These are phyloP conservation scores for Sphaerulina vaccinii DNA, from an alignment of 2,329 filamentous ascomycete genomes.

Conservation along the genomic window DNA sequence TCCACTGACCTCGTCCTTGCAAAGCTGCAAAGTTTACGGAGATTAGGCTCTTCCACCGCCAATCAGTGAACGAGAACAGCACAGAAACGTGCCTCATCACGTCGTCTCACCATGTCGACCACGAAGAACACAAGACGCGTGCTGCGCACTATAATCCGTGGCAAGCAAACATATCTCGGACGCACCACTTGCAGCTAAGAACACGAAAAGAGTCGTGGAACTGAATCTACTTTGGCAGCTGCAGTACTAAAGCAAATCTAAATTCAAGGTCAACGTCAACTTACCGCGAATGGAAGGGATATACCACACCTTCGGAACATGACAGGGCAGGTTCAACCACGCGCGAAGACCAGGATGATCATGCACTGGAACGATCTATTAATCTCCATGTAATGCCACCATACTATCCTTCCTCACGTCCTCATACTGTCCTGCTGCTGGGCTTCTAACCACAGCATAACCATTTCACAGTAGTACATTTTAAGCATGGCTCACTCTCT, in stretches of 20 bases:
- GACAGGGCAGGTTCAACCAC: conserved; percentile 2
- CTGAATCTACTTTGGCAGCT: background rate
- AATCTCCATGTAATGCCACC: background rate
- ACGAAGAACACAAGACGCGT: background rate
- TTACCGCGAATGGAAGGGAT: conserved; percentile 2
- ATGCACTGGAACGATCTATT: background rate
- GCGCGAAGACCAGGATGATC: conserved; percentile 6
- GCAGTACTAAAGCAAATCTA: background rate
- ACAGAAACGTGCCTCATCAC: no score
- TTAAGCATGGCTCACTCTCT: conserved; percentile 9
- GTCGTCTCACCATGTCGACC: no score
- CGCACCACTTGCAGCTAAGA: background rate
- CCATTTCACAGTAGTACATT: background rate
- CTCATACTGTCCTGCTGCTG: background rate
- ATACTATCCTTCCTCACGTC: background rate
- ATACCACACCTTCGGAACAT: background rate
- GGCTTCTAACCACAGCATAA: background rate
- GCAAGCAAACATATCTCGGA: background rate
- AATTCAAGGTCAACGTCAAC: background rate
- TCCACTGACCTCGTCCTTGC: no score
- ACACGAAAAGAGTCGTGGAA: background rate
- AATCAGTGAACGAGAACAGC: no score
- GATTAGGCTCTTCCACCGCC: conserved; percentile 1
- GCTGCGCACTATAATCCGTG: background rate
- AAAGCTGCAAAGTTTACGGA: conserved; percentile 10